A percentile compares a stretch with the other conserved stretches of the same genome.
phyloP scores from a whole-genome alignment of 2,329 filamentous ascomycete genomes.

The Pestalotiopsis sp. region DNA sequence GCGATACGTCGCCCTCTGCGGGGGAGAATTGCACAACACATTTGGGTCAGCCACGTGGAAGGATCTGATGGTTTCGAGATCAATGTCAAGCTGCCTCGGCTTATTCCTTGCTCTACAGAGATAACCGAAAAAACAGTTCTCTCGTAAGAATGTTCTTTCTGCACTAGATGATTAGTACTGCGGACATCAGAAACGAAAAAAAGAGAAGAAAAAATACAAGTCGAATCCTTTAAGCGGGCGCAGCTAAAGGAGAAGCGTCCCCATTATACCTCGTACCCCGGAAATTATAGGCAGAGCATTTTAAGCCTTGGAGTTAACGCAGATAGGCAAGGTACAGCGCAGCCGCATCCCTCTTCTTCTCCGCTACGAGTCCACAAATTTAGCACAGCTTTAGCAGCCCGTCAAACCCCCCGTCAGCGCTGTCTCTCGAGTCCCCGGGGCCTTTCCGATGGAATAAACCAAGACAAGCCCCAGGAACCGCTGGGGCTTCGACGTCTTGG shows the following conservation, averaged over 20 bases:
- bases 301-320: background rate
- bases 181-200: no score
- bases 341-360: background rate
- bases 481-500: background rate
- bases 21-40: background rate
- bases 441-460: background rate
- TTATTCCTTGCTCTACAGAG: background rate
- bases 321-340: background rate
- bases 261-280: background rate
- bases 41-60: background rate
- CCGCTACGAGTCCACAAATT: background rate
- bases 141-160: background rate
- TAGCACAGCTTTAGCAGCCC: background rate
- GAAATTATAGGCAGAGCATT: background rate
- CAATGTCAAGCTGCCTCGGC: background rate
- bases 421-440: background rate
- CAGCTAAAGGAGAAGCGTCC: background rate
- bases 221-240: background rate
- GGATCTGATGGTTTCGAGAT: background rate
- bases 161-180: background rate
- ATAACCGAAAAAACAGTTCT: background rate
- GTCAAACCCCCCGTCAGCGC: background rate
- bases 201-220: background rate
- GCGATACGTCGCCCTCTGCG: no score
- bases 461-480: background rate